These are phyloP conservation scores for Lizanozyma gosingica DNA, from an alignment of 1,139 yeast species.

Conservation along the genomic window DNA sequence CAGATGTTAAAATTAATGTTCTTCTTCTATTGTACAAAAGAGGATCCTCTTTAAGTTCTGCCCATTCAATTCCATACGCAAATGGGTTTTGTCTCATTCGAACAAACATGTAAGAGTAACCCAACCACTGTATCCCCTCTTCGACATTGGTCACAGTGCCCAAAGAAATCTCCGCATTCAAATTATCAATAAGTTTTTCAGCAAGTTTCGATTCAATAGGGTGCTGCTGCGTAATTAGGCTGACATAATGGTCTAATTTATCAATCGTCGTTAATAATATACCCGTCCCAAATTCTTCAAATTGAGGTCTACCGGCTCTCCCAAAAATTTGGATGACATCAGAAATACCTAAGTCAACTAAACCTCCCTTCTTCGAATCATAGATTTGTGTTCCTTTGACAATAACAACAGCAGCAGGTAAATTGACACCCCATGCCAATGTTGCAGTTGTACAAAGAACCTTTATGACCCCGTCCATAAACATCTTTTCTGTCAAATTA, in stretches of 20 bases:
- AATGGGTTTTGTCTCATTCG: constrained; percentile 93
- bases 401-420: constrained; percentile 97
- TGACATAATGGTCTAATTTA: constrained; percentile 74
- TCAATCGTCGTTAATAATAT: constrained; percentile 80
- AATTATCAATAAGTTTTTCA: constrained; percentile 75
- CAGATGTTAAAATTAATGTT: constrained; percentile 69
- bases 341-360: constrained; percentile 84
- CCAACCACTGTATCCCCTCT: constrained; percentile 94
- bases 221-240: constrained; percentile 86
- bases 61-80: constrained; percentile 89
- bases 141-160: constrained; percentile 94
- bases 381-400: constrained; percentile 95
- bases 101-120: constrained; percentile 89
- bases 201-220: constrained; percentile 86
- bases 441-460: constrained; percentile 96
- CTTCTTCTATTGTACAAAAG: constrained; percentile 64
- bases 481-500: constrained; percentile 82
- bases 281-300: constrained; percentile 88
- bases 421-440: constrained; percentile 98
- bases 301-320: constrained; percentile 99
- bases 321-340: constrained; percentile 98
- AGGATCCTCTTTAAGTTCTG: constrained; percentile 77
- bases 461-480: constrained; percentile 74
- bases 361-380: constrained; percentile 92
- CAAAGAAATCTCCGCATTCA: constrained; percentile 91